Base-by-base conservation (phyloP, 2,329 filamentous ascomycete genomes). In the Pseudogymnoascus sp. region DNA sequence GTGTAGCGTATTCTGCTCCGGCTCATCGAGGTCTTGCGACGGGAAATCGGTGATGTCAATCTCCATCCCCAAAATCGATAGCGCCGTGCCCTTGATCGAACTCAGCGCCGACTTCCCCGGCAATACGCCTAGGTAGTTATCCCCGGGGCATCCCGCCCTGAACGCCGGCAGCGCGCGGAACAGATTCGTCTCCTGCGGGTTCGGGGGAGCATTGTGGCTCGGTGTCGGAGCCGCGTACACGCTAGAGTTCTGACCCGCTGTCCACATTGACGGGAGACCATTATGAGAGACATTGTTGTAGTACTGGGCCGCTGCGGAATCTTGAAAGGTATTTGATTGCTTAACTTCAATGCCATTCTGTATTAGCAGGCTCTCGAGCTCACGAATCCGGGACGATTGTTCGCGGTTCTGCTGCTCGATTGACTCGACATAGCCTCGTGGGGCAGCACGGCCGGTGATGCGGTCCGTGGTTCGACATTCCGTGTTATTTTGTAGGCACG, bases 391-490 rank as follows among this genome's bases (percentile, higher is more conserved):
- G 62, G 79, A 78, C 66, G 87, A 79, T 77, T 93, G 83, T 68
- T 82, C 81, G n/a, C 76, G 78, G 73, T 88, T 87, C 70, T 92
- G 85, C 64, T 83, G 81, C 74, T 96, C 90, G 62, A 94, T 79
- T 68, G 87, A 83, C 72, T 92, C 87, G 66, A 90, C 80, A 70
- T 93, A 91, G 61, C 91, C 91, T 69, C 91, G 81, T 63, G 86
- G 84, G 64, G 90, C 88, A 60, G 91, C 90, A 66, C 89, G 87
- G 63, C 91, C 90, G 3, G 90, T 92, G 71, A 94, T 91, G 69
- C 91, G 86, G 74, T 96, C 91, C 63, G 91, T 96, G 61, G 92
- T 92, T 75, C 84, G 65, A 76, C 91, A 96, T 71, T 90, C 84
- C 69, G 89, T 84, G 66, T 85, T 86, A 72, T 90, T 89, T 74